phyloP scores from a whole-genome alignment of 768 basidiomycete species.

The Boletus rex-veris region DNA sequence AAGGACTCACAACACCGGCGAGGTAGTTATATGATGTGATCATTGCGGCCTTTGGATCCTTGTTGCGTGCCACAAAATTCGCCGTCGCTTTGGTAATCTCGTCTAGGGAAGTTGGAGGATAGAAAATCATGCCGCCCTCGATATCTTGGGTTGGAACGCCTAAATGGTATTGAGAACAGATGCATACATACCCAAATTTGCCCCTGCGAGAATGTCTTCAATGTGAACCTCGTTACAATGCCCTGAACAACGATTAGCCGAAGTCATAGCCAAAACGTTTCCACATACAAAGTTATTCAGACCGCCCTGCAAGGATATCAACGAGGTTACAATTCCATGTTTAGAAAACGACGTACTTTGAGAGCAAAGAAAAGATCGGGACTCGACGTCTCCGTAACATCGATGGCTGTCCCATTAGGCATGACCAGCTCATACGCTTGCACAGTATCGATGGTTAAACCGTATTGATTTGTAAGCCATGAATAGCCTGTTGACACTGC shows the following conservation, averaged over 20 bases:
- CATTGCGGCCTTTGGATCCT: constrained; percentile 30
- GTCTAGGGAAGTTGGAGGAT: constrained; percentile 9
- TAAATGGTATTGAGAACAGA: not conserved
- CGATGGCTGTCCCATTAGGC: constrained; percentile 37
- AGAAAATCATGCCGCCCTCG: constrained; percentile 49
- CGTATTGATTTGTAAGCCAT: constrained; percentile 59
- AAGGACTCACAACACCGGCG: not conserved
- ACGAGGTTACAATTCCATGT: not conserved
- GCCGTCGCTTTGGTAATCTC: constrained; percentile 17
- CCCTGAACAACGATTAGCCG: no score
- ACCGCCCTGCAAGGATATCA: not conserved
- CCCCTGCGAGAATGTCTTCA: constrained; percentile 51
- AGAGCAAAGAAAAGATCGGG: constrained; percentile 43
- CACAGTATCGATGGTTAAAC: constrained; percentile 54
- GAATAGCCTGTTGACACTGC: constrained; percentile 11
- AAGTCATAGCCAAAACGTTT: no score
- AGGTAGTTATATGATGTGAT: constrained; percentile 42
- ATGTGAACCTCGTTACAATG: constrained; percentile 17
- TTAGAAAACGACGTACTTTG: constrained; percentile 26
- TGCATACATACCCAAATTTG: constrained; percentile 52
- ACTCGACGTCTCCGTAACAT: constrained; percentile 31
- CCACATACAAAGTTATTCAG: no score
- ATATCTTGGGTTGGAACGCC: not conserved
- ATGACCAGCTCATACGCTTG: constrained; percentile 30
- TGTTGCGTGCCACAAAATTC: constrained; percentile 15